phyloP scores from a whole-genome alignment of 768 basidiomycete genomes.

The Fomitopsis pulvina region DNA sequence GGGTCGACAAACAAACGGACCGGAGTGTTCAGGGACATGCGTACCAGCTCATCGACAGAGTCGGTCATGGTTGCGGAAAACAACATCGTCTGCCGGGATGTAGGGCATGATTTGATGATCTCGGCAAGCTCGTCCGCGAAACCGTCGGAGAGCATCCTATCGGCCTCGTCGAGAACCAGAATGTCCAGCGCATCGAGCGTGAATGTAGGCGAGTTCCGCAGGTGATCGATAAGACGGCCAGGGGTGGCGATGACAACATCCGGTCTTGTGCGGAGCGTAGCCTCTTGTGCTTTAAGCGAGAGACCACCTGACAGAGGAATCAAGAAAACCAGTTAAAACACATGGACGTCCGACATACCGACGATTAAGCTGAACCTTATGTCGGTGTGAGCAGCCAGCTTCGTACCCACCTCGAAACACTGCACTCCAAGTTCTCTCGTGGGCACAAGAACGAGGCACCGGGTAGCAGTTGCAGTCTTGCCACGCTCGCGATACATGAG shows the following conservation, averaged over 20 bases:
- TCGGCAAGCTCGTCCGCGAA: conserved; percentile 93
- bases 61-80: conserved; percentile 99
- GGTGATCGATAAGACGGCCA: conserved; percentile 88
- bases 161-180: conserved; percentile 94
- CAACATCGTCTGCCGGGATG: conserved; percentile 91
- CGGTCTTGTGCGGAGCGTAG: conserved; percentile 75
- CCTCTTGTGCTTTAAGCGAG: conserved; percentile 89
- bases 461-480: conserved; percentile 75
- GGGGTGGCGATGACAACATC: conserved; percentile 96
- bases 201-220: conserved; percentile 92
- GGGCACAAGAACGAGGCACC: conserved; percentile 90
- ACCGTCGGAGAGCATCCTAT: conserved; percentile 93
- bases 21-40: conserved; percentile 88
- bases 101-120: conserved; percentile 86
- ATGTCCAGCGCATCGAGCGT: conserved; percentile 89
- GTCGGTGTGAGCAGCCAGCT: conserved; percentile 82
- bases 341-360: conserved; percentile 39
- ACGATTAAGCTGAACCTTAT: conserved; percentile 88
- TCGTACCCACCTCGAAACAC: conserved; percentile 87
- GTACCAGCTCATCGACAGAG: conserved; percentile 87
- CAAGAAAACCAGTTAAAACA: not conserved
- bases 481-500: conserved; percentile 88
- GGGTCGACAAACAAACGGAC: conserved; percentile 95
- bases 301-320: conserved; percentile 61
- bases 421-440: conserved; percentile 96